These are phyloP conservation scores for Mortierella sp. DNA, from an alignment of 371 early-diverging fungal species.

Conservation along the genomic window DNA sequence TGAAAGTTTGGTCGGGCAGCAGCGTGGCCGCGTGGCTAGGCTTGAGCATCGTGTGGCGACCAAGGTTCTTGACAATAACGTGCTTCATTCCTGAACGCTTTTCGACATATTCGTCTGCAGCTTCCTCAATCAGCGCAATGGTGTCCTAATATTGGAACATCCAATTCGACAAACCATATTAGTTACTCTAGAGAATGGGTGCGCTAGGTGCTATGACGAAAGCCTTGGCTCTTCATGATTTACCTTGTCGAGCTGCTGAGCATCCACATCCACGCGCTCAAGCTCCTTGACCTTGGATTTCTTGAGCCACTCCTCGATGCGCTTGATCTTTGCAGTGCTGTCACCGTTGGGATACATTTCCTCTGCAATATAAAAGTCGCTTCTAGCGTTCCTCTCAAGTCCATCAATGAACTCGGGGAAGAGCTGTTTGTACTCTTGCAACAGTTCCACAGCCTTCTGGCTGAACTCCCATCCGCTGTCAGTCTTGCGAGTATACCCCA, in stretches of 20 bases:
- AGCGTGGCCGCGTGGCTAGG: slow-evolving; percentile 81
- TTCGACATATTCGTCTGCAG: slow-evolving; percentile 58
- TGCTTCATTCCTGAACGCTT: slow-evolving; percentile 57
- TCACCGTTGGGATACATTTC: slow-evolving; percentile 66
- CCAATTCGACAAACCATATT: background rate
- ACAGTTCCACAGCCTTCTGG: slow-evolving; percentile 76
- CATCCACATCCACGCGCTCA: slow-evolving; percentile 73
- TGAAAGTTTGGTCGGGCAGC: slow-evolving; percentile 81
- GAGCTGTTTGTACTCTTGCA: slow-evolving; percentile 74
- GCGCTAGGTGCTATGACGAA: too few species aligned
- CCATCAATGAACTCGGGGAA: slow-evolving; percentile 81
- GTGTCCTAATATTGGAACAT: slow-evolving; percentile 54
- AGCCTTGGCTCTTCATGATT: background rate
- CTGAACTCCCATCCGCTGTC: slow-evolving; percentile 89
- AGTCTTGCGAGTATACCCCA: slow-evolving; percentile 86
- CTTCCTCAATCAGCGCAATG: slow-evolving; percentile 68
- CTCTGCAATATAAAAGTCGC: slow-evolving; percentile 63
- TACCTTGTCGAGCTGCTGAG: slow-evolving; percentile 75
- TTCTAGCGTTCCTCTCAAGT: slow-evolving; percentile 59
- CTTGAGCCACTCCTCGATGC: slow-evolving; percentile 78
- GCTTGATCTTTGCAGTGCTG: slow-evolving; percentile 58
- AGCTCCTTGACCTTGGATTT: slow-evolving; percentile 70
- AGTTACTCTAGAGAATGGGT: background rate
- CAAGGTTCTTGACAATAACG: slow-evolving; percentile 66
- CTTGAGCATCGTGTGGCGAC: slow-evolving; percentile 71